phyloP scores from a whole-genome alignment of 202 grass and related monocot genomes.

The Carex arenaria region DNA sequence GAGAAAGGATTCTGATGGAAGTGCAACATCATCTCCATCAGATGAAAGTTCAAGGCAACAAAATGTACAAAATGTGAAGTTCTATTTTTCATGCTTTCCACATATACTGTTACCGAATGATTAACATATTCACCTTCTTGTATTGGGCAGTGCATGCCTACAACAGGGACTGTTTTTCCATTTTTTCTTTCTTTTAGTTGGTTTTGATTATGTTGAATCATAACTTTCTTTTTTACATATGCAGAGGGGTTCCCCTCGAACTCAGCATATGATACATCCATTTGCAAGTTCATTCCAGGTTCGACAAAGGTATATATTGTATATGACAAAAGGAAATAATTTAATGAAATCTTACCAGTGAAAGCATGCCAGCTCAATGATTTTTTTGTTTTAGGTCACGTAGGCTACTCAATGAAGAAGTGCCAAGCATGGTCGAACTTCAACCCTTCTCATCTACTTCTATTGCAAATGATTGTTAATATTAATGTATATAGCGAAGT shows the following conservation, averaged over 20 bases:
- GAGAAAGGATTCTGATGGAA: not conserved
- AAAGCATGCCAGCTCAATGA: not conserved
- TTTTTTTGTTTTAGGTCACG: not conserved
- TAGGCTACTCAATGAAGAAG: not conserved
- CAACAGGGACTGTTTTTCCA: not conserved
- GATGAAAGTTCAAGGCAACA: not conserved
- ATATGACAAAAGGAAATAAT: not conserved
- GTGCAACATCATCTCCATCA: not conserved
- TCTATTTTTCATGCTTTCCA: not conserved
- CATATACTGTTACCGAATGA: no score
- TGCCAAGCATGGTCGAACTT: not conserved
- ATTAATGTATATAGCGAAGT: not conserved
- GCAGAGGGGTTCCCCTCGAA: conserved; percentile 20
- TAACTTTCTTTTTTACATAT: not conserved
- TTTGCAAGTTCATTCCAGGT: conserved; percentile 22
- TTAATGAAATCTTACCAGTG: not conserved
- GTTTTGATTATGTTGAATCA: not conserved
- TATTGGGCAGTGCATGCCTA: not conserved
- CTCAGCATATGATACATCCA: conserved; percentile 7
- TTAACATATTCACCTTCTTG: not conserved
- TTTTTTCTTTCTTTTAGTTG: not conserved
- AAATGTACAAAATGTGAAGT: conserved; percentile 31
- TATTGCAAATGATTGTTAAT: not conserved
- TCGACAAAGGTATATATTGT: conserved; percentile 36
- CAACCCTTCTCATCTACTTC: not conserved